Base-by-base conservation (phyloP, 352 stramenopile species). In the Thalassiosira livingstoniorum region DNA sequence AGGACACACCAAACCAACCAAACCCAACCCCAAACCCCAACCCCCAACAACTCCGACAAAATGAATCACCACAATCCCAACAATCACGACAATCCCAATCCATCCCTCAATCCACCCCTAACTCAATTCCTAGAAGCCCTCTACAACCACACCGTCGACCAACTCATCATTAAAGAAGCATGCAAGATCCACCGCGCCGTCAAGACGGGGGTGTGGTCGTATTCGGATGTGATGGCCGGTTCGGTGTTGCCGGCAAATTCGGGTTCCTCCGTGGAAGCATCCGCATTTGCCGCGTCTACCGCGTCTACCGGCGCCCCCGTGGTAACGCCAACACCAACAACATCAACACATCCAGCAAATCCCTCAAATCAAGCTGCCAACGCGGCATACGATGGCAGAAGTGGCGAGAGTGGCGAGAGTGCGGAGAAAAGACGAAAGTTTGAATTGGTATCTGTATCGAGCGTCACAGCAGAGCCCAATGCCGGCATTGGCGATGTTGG, bases 151-250 rank as follows among this genome's bases (percentile, higher is more conserved):
- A 58, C 27, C 47, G 11, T 58, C 5, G 27, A 11, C 11, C 21
- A 58, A 58, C 21, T 58, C 21, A 58, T 58, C 47, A 4, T 58
- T 58, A n/a, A 58, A 23, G 47, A 29, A 7, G n/a, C 47, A 58
- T 25, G 5, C 4, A n/a, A n/a, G 4, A 10, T 58, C 4, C 47
- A 58, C n/a, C 47, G 47, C n/a, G 47, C 47, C 21, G 47, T n/a
- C 47, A 58, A 58, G 47, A 58, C 47, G 47, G 47, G 47, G 4
- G 47, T 58, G 47, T 58, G 21, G 47, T n/a, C 47, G 4, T 58
- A 58, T 58, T 58, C 47, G 47, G 47, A 58, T 58, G 47, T 58
- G 4, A 58, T 58, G 47, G 47, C 47, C 47, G 47, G 47, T 7
- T 58, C 47, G 4, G 47, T 58, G 42, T 18, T 51, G 42, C 42